Base-by-base conservation (phyloP, 2,329 filamentous ascomycete genomes). In the Phialocephala subalpina region DNA sequence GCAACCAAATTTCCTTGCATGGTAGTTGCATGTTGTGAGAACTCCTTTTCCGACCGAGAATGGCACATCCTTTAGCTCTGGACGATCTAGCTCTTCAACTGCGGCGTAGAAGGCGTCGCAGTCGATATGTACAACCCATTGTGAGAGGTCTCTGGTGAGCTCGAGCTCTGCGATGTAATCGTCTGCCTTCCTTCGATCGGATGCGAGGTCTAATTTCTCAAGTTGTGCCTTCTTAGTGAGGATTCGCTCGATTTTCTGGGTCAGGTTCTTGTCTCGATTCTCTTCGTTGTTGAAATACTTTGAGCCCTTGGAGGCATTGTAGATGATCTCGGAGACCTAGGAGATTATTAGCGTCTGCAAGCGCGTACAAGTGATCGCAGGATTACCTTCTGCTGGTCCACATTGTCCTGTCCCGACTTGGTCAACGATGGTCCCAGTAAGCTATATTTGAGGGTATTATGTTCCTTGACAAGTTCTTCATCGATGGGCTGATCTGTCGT, bases 21-120 rank as follows among this genome's bases (percentile, higher is more conserved):
- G 85, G 76, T 99, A 99, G 77, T 98, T 99, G 76, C 87, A 90
- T 0, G 87, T 90, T 22, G 87, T 88, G 29, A 90, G 77, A 2
- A 90, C 88, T 2, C 87, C 88, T 18, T 78, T 81, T 0, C 96
- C 96, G 0, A 99, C 96, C 0, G 95, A 94, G 80, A 99, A 97
- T 0, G 96, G 96, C 0, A 97, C 82, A 45, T 94, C 84, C 66
- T 91, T 92, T 55, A 99, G 84, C 76, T 97, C 94, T 0, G 95
- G 96, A 0, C 91, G 86, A 73, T 93, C 90, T 2, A 94, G 84
- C 71, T 90, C 92, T 77, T 98, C 96, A 0, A 98, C 96, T 0
- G 96, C 93, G 0, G 96, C 96, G 75, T 96, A 99, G 79, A 99
- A 99, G 18, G 96, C 96, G 81, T 99, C 96, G 79, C 96, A 98